phyloP scores from a whole-genome alignment of 2,329 filamentous ascomycete genomes.

The Hypoxylon sp. region DNA sequence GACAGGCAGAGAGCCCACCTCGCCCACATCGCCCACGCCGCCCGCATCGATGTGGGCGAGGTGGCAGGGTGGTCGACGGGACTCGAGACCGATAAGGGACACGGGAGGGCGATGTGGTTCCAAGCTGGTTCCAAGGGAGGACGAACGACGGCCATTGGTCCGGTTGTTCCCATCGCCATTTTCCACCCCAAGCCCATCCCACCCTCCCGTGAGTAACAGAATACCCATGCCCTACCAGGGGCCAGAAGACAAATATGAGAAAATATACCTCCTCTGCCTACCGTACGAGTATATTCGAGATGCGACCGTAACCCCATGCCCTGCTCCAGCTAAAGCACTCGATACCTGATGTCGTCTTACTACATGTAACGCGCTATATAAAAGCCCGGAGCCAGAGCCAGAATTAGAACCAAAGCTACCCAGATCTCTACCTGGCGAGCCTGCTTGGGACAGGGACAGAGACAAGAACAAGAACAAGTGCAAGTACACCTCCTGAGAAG shows the following conservation, averaged over 20 bases:
- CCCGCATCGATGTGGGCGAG: slow-evolving; percentile 1
- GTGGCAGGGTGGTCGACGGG: neutral
- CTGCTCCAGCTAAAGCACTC: slow-evolving; percentile 13
- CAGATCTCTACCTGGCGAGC: no score
- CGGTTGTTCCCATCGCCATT: slow-evolving; percentile 29
- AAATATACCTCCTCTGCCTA: slow-evolving; percentile 5
- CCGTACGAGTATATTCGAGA: slow-evolving; percentile 16
- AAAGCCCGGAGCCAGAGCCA: neutral
- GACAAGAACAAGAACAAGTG: neutral
- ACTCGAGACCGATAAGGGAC: slow-evolving; percentile 24
- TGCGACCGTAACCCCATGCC: slow-evolving; percentile 26
- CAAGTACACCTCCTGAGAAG: neutral
- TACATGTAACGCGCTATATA: neutral
- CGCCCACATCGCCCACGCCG: no score
- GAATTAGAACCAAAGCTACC: neutral
- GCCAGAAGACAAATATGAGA: no score
- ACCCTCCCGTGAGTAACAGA: slow-evolving; percentile 13
- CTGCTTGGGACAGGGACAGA: no score
- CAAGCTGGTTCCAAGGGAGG: no score
- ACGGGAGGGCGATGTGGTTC: slow-evolving; percentile 4
- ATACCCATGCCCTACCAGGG: no score
- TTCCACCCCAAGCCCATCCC: slow-evolving; percentile 26
- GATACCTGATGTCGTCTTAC: neutral
- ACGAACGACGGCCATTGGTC: slow-evolving; percentile 12
- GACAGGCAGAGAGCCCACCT: no score